These are phyloP conservation scores for Malbranchea cinnamomea DNA, from an alignment of 2,329 filamentous ascomycete species.

Conservation along the genomic window DNA sequence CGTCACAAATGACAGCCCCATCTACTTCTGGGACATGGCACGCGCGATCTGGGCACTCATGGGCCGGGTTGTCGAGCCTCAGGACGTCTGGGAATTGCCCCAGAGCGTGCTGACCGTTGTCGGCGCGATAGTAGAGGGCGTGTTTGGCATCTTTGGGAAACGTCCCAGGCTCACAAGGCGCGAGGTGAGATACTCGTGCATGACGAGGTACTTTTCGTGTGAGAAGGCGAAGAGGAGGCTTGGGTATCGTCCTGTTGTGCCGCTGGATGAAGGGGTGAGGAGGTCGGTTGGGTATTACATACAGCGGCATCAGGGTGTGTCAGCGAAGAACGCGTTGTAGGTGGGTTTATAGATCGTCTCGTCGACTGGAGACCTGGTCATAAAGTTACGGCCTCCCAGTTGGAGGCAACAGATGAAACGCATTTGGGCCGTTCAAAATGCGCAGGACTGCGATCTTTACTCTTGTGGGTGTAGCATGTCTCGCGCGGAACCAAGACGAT, in stretches of 20 bases:
- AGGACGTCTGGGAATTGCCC: conserved; percentile 27
- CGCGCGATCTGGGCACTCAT: conserved; percentile 55
- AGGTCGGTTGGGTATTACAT: conserved; percentile 30
- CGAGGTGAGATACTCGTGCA: conserved; percentile 32
- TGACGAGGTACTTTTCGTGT: conserved; percentile 34
- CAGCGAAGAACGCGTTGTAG: conserved; percentile 28
- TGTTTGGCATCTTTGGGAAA: conserved; percentile 29
- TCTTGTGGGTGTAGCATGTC: too few relatives aligned
- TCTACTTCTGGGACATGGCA: conserved; percentile 85
- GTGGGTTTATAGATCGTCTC: conserved; percentile 8
- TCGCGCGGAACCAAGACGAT: too few relatives aligned
- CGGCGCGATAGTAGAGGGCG: conserved; percentile 27
- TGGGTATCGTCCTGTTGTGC: conserved; percentile 30
- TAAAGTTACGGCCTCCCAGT: too few relatives aligned
- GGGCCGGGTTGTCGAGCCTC: conserved; percentile 28
- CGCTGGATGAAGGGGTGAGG: conserved; percentile 32
- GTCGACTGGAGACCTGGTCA: conserved; percentile 14
- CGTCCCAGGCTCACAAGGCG: conserved; percentile 31
- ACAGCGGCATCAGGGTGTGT: conserved; percentile 18
- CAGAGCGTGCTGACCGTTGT: conserved; percentile 25
- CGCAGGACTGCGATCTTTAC: too few relatives aligned
- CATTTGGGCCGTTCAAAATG: too few relatives aligned
- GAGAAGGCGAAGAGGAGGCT: conserved; percentile 32
- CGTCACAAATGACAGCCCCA: conserved; percentile 74
- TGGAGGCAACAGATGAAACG: too few relatives aligned